These are phyloP conservation scores for Pistacia atlantica DNA, from an alignment of 345 rosid genomes.

Conservation along the genomic window DNA sequence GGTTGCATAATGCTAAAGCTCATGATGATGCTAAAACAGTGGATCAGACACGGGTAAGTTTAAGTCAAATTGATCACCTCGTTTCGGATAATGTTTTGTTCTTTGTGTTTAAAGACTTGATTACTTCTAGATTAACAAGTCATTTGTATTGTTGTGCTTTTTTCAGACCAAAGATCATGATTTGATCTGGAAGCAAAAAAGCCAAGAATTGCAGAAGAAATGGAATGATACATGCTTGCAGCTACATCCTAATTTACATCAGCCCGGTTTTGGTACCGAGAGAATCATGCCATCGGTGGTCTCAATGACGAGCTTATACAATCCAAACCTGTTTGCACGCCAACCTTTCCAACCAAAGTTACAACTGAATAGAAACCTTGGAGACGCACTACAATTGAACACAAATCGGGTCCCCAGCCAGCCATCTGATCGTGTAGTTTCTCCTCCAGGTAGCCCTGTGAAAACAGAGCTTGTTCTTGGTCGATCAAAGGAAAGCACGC, in stretches of 20 bases:
- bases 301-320: constrained; percentile 47
- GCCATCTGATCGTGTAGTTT: constrained; percentile 25
- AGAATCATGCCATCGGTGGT: constrained; percentile 49
- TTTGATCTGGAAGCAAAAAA: constrained; percentile 46
- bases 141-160: background rate
- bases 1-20: constrained; percentile 78
- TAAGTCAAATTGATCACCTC: background rate
- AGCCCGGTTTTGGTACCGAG: constrained; percentile 34
- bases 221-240: constrained; percentile 74
- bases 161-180: constrained; percentile 66
- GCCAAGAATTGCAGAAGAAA: constrained; percentile 70
- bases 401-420: constrained; percentile 35
- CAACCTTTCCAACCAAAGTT: constrained; percentile 70
- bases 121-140: background rate
- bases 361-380: constrained; percentile 46
- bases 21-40: constrained; percentile 31
- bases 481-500: constrained; percentile 39
- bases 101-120: background rate
- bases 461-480: constrained; percentile 89
- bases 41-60: constrained; percentile 48
- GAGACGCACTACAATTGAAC: constrained; percentile 38
- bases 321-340: constrained; percentile 53
- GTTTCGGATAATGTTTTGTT: background rate
- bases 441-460: constrained; percentile 76
- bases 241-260: constrained; percentile 70